These are phyloP conservation scores for Aspergillus ruber DNA, from an alignment of 2,329 filamentous ascomycete genomes.

Conservation along the genomic window DNA sequence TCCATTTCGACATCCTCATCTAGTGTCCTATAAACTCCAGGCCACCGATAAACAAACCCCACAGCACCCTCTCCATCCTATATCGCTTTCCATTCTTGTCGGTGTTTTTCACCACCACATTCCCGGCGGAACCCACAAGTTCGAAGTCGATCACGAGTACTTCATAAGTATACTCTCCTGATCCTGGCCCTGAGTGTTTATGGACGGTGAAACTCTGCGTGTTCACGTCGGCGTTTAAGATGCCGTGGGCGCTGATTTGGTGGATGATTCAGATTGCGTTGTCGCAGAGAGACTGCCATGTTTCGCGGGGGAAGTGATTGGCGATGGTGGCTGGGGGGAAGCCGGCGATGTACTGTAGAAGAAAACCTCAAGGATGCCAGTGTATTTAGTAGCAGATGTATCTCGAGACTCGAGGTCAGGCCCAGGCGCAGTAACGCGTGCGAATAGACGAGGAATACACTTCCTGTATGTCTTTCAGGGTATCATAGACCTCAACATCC, in stretches of 20 bases:
- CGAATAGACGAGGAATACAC: slow-evolving; percentile 10
- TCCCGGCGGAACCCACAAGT: slow-evolving; percentile 9
- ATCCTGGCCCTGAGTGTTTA: too few relatives aligned
- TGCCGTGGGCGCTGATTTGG: slow-evolving; percentile 8
- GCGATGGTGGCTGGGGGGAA: slow-evolving; percentile 9
- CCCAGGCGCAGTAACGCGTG: slow-evolving; percentile 1
- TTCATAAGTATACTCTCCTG: not conserved
- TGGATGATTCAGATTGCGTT: slow-evolving; percentile 14
- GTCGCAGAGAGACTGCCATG: slow-evolving; percentile 15
- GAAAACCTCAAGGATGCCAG: slow-evolving; percentile 9
- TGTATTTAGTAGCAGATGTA: not conserved
- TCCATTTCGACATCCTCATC: too few relatives aligned
- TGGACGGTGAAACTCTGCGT: slow-evolving; percentile 11
- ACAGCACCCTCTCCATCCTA: slow-evolving; percentile 16
- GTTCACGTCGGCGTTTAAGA: slow-evolving; percentile 15
- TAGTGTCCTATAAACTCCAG: too few relatives aligned
- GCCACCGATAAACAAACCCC: too few relatives aligned
- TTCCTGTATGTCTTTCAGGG: slow-evolving; percentile 12
- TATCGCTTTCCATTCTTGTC: slow-evolving; percentile 7
- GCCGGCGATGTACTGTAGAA: slow-evolving; percentile 11
- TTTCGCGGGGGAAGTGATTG: slow-evolving; percentile 3
- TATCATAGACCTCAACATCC: slow-evolving; percentile 10
- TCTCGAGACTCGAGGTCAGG: too few relatives aligned
- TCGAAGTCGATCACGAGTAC: slow-evolving; percentile 11
- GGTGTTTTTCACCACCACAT: slow-evolving; percentile 9